Evolutionary conservation across 139 green algal species (phyloP).

Genomic region (Asterochloris sp.): DNA sequence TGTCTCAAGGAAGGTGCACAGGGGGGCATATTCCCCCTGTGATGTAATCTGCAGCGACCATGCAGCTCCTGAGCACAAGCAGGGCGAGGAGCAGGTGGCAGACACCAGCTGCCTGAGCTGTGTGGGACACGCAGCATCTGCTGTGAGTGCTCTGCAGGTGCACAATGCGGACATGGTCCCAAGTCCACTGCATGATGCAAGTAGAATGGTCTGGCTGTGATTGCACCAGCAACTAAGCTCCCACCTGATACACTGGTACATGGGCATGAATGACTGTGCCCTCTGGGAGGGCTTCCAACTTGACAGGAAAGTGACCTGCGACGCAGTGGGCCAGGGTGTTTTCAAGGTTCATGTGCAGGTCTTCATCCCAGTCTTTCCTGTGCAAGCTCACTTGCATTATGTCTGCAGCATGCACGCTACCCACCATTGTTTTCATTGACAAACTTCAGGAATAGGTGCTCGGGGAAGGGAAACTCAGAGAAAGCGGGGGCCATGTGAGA

Average conservation of each 20-base stretch:
- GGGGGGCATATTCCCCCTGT: conserved; percentile 57
- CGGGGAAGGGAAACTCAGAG: conserved; percentile 71
- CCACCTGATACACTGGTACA: conserved; percentile 81
- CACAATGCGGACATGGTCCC: background rate
- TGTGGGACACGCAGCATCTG: no score
- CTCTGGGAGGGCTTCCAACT: conserved; percentile 80
- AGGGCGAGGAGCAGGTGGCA: background rate
- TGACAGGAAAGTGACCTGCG: conserved; percentile 84
- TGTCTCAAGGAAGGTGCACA: conserved; percentile 90
- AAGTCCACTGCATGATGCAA: background rate
- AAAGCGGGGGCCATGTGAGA: conserved; percentile 66
- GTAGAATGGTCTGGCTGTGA: background rate
- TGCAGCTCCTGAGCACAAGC: background rate
- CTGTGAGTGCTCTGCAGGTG: no score
- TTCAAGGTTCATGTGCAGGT: no score
- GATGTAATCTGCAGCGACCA: conserved; percentile 65
- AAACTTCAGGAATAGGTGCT: conserved; percentile 77
- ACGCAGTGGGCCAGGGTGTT: background rate
- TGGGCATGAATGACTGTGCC: conserved; percentile 69
- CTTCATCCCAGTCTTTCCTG: background rate
- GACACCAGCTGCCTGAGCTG: no score
- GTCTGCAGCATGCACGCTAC: no score
- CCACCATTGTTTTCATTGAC: conserved; percentile 77
- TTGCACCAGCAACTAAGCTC: background rate
- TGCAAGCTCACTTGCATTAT: background rate